Conservation (phyloP, 2,329 filamentous ascomycete genomes). For the Aspergillus sp. region DNA sequence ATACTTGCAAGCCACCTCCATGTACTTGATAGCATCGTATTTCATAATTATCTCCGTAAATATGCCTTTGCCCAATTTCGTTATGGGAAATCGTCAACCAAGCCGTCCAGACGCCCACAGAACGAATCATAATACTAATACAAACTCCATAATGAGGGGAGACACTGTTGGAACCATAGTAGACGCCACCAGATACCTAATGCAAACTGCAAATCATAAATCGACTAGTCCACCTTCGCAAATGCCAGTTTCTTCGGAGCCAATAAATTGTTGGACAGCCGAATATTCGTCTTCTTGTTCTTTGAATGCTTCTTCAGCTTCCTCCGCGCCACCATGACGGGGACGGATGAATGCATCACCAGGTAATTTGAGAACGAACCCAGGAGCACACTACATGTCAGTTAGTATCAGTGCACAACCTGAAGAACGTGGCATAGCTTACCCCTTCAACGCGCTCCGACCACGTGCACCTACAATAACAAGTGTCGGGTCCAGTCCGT, state of each 20-base stretch:
- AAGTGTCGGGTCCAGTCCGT: conserved; percentile 83
- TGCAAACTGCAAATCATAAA: neutral
- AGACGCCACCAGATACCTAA: neutral
- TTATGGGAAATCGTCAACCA: neutral
- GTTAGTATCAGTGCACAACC: neutral
- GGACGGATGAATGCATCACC: conserved; percentile 92
- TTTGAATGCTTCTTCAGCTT: conserved; percentile 83
- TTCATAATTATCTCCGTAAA: neutral
- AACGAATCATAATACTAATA: neutral
- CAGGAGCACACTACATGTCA: conserved; percentile 68
- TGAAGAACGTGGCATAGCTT: conserved; percentile 36
- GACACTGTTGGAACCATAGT: neutral
- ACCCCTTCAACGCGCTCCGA: conserved; percentile 90
- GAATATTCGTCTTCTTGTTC: conserved; percentile 67
- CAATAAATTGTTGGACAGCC: conserved; percentile 77
- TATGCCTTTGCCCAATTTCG: neutral
- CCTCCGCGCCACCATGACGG: conserved; percentile 96
- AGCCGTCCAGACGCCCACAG: neutral
- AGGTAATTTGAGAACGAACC: conserved; percentile 97
- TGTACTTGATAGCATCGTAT: neutral
- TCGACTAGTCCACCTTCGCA: conserved; percentile 67
- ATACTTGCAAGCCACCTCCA: neutral
- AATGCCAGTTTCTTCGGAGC: conserved; percentile 67
- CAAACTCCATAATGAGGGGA: neutral
- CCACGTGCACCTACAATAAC: conserved; percentile 92